Conservation (phyloP, 2,329 filamentous ascomycete species). For the Colletotrichum filicis region DNA sequence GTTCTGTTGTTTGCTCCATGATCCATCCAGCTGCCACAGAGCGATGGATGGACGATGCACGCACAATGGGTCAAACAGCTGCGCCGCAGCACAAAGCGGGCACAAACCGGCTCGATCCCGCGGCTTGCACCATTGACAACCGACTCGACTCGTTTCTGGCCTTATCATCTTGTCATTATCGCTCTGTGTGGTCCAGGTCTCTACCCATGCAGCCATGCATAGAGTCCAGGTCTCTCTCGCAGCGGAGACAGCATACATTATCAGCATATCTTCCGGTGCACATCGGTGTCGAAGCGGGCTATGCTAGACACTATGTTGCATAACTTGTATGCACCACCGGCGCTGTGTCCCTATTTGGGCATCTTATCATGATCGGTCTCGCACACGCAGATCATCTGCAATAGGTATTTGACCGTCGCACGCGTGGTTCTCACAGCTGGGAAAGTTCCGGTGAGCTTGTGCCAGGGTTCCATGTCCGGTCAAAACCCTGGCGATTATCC, state of each 20-base stretch:
- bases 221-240: conserved; percentile 6
- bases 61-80: conserved; percentile 30
- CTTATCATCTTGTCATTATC: conserved; percentile 31
- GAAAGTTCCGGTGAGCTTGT: conserved; percentile 14
- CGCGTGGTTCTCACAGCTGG: conserved; percentile 21
- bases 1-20: neutral
- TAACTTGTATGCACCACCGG: conserved; percentile 31
- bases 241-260: conserved; percentile 14
- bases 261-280: conserved; percentile 28
- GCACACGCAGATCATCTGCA: conserved; percentile 24
- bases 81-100: conserved; percentile 32
- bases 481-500: conserved; percentile 20
- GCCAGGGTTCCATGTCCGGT: conserved; percentile 16
- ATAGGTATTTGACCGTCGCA: conserved; percentile 7
- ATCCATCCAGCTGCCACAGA: conserved; percentile 26
- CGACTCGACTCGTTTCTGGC: conserved; percentile 21
- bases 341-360: conserved; percentile 31
- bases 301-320: conserved; percentile 33
- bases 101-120: conserved; percentile 28
- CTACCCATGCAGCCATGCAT: conserved; percentile 12
- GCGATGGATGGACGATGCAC: conserved; percentile 12
- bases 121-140: conserved; percentile 24
- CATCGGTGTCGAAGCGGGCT: conserved; percentile 27
- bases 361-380: conserved; percentile 32
- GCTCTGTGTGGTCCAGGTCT: conserved; percentile 7